A percentile compares a stretch with the other conserved stretches of the same genome.
Conservation (phyloP, 108 stramenopile species). For the Skeletonema tropicum region DNA sequence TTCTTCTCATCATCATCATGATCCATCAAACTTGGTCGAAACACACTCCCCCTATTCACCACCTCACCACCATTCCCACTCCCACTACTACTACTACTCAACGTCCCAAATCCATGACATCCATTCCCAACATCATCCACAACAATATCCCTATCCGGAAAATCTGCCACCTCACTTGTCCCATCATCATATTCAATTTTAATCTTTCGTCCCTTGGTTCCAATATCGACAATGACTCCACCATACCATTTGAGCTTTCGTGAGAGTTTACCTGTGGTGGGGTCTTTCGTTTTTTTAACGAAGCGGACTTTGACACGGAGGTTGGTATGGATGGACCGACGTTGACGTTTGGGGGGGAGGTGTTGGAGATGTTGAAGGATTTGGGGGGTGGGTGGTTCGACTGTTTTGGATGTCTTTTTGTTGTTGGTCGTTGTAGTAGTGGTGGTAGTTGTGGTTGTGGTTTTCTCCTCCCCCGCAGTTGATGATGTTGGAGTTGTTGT, state of each 20-base stretch:
- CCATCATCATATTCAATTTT: slow-evolving; percentile 87
- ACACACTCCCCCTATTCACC: no score
- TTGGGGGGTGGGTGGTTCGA: slow-evolving; percentile 59
- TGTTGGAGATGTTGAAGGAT: slow-evolving; percentile 42
- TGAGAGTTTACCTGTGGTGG: slow-evolving; percentile 28
- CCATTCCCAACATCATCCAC: slow-evolving; percentile 80
- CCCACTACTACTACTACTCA: background rate
- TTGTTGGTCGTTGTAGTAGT: slow-evolving; percentile 2
- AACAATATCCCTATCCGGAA: slow-evolving; percentile 87
- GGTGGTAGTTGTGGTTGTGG: background rate
- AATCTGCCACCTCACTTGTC: slow-evolving; percentile 73
- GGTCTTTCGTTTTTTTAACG: slow-evolving; percentile 56
- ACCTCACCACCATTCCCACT: slow-evolving; percentile 14
- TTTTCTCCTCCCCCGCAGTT: slow-evolving; percentile 14
- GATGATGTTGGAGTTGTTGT: slow-evolving; percentile 14
- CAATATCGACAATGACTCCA: slow-evolving; percentile 58
- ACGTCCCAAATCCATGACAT: slow-evolving; percentile 37
- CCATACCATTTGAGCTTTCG: slow-evolving; percentile 82
- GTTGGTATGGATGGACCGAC: slow-evolving; percentile 21
- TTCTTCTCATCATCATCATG: background rate
- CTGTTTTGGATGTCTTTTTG: slow-evolving; percentile 42
- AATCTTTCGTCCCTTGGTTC: slow-evolving; percentile 61
- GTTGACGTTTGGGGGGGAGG: slow-evolving; percentile 45
- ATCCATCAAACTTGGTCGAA: background rate
- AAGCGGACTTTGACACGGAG: slow-evolving; percentile 64